Percentiles rank a stretch among this genome's conserved stretches.
These are phyloP conservation scores for Magnolia sinica DNA, from an alignment of 164 flowering plant genomes.

Conservation along the genomic window DNA sequence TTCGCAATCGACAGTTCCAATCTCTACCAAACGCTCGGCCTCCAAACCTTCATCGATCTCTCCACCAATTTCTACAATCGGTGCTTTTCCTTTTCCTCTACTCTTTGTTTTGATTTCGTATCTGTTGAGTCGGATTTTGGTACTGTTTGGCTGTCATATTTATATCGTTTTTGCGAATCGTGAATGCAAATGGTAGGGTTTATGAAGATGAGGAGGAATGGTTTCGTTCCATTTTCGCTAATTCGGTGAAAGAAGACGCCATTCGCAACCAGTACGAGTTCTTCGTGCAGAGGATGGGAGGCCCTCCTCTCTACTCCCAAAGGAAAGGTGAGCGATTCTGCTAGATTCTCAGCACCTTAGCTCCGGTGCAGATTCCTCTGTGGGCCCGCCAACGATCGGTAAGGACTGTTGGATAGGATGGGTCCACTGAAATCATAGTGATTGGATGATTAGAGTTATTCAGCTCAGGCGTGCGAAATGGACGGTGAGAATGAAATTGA, in stretches of 20 bases:
- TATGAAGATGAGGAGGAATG: constrained; percentile 95
- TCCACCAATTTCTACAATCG: constrained; percentile 87
- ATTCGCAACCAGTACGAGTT: constrained; percentile 92
- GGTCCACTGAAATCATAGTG: no score
- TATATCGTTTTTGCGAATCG: not conserved
- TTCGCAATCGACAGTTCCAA: constrained; percentile 75
- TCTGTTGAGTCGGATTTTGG: not conserved
- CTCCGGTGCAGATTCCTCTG: not conserved
- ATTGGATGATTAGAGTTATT: no score
- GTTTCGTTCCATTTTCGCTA: constrained; percentile 78
- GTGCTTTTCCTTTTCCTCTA: constrained; percentile 22
- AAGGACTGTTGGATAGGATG: no score
- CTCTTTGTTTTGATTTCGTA: not conserved
- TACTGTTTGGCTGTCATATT: not conserved
- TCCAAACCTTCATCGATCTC: constrained; percentile 74
- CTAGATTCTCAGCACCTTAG: not conserved
- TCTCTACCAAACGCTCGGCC: constrained; percentile 67
- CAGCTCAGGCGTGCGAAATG: not conserved
- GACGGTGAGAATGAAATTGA: not conserved
- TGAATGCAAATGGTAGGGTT: constrained; percentile 46
- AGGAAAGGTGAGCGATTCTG: constrained; percentile 51
- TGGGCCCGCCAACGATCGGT: not conserved
- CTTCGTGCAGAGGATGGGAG: constrained; percentile 96
- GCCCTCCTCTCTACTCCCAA: constrained; percentile 80
- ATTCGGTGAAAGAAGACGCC: constrained; percentile 84